Evolutionary conservation across 2,329 filamentous ascomycete species (phyloP), one percentile per base, ranked within the genome.

Genomic region (Apiospora hydei): DNA sequence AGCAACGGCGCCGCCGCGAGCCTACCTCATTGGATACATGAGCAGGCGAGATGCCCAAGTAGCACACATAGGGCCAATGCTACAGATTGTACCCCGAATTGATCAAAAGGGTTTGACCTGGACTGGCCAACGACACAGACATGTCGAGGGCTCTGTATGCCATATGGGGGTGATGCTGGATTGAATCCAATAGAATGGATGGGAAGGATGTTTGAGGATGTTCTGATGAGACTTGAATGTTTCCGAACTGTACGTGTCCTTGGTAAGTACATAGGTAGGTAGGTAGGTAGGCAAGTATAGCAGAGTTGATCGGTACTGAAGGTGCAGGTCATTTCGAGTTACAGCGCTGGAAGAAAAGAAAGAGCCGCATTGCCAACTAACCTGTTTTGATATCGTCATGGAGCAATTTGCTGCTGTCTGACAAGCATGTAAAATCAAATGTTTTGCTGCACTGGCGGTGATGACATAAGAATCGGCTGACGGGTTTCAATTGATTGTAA

Each of bases 391-490:
- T 34, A n/a, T 57, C 26, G 26, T 57, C 26, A 57, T 34, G 11
- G 47, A 24, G 47, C 14, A 53, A 53, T 11, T 11, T 4, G 24
- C 24, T 38, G 51, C 24, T 30, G 51, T 53, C 30, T 21, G 30
- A 64, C 57, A 64, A 51, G 53, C 57, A 38, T 11, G 21, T 38
- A n/a, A 26, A 38, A 61, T 61, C 30, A 38, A 38, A 61, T 21
- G 21, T 43, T 43, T 43, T 43, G 41, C 8, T 5, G 30, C 30
- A 61, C 30, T 16, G 2, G 18, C 30, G 16, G 34, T n/a, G 57
- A 64, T 64, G 57, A 64, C 57, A 64, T 64, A 64, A 64, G 34
- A 64, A 64, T 64, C 57, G 34, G 18, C 30, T 41, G 57, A 64
- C 41, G 57, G 57, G 34, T 13, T 41, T 64, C 18, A 64, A 41